phyloP scores from a whole-genome alignment of 106 monocot genomes.

The Alisma plantagoaquatica region DNA sequence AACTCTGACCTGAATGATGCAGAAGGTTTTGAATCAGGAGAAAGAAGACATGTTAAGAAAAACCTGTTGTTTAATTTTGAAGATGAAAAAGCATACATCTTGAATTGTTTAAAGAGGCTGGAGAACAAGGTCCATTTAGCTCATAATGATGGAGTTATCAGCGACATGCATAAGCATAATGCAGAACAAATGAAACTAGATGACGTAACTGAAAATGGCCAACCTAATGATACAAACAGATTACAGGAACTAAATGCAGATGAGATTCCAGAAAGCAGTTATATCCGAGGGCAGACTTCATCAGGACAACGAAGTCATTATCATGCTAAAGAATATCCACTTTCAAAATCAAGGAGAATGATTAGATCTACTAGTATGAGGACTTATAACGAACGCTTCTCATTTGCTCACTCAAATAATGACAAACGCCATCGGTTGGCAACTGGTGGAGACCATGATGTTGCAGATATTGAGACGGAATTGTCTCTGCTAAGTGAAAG shows the following conservation, averaged over 20 bases:
- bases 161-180: no score
- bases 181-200: conserved; percentile 10
- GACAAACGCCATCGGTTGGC: neutral
- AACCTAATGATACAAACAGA: no score
- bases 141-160: conserved; percentile 27
- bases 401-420: no score
- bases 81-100: conserved; percentile 57
- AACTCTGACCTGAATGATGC: no score
- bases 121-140: conserved; percentile 45
- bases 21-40: neutral
- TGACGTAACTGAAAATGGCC: conserved; percentile 1
- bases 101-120: conserved; percentile 35
- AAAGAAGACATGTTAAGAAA: neutral
- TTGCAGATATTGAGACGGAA: conserved; percentile 29
- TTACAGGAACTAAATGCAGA: no score
- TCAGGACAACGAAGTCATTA: neutral
- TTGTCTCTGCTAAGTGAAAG: conserved; percentile 39
- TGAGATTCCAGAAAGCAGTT: neutral
- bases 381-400: no score
- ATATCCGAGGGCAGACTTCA: neutral
- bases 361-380: no score
- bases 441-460: conserved; percentile 9
- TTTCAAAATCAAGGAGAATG: neutral
- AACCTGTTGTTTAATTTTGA: conserved; percentile 27
- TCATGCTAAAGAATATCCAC: neutral